Percentiles rank a stretch among this genome's conserved stretches.
These are phyloP conservation scores for Herpetospermum pedunculosum DNA, from an alignment of 306 rosid species.

Conservation along the genomic window DNA sequence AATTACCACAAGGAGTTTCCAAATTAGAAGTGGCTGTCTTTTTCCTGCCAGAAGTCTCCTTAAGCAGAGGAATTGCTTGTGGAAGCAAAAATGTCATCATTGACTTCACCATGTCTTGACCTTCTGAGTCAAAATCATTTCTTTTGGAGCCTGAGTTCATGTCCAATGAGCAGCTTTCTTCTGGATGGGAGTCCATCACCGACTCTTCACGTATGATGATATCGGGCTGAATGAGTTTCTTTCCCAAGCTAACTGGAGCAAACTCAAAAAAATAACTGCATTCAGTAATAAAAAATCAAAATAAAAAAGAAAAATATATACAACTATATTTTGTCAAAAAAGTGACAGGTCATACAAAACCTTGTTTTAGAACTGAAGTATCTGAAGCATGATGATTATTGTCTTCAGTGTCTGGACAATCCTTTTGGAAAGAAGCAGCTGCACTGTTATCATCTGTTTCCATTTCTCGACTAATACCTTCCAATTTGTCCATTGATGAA, in stretches of 20 bases:
- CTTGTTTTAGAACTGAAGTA: slow-evolving; percentile 35
- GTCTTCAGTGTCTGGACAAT: slow-evolving; percentile 18
- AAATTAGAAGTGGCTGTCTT: slow-evolving; percentile 17
- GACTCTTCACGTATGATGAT: slow-evolving; percentile 25
- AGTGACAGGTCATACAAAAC: slow-evolving; percentile 18
- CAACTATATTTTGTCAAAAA: background rate
- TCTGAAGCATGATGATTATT: slow-evolving; percentile 43
- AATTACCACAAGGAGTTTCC: slow-evolving; percentile 20
- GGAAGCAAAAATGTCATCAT: slow-evolving; percentile 86
- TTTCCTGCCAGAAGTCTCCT: slow-evolving; percentile 31
- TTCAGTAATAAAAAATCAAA: slow-evolving; percentile 9
- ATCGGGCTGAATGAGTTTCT: slow-evolving; percentile 16
- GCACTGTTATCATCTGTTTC: slow-evolving; percentile 20
- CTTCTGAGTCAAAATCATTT: slow-evolving; percentile 38
- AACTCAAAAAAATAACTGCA: slow-evolving; percentile 42
- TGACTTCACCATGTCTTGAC: slow-evolving; percentile 57
- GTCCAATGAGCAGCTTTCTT: slow-evolving; percentile 20
- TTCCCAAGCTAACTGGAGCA: slow-evolving; percentile 23
- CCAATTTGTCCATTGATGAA: slow-evolving; percentile 22
- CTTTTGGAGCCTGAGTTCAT: slow-evolving; percentile 29
- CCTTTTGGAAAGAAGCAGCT: slow-evolving; percentile 18
- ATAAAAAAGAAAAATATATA: slow-evolving; percentile 3
- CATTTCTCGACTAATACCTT: slow-evolving; percentile 18
- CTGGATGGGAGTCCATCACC: slow-evolving; percentile 22
- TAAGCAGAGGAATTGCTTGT: slow-evolving; percentile 73